Base-by-base conservation (phyloP, 2,329 filamentous ascomycete genomes). In the Westerdykella ornata region DNA sequence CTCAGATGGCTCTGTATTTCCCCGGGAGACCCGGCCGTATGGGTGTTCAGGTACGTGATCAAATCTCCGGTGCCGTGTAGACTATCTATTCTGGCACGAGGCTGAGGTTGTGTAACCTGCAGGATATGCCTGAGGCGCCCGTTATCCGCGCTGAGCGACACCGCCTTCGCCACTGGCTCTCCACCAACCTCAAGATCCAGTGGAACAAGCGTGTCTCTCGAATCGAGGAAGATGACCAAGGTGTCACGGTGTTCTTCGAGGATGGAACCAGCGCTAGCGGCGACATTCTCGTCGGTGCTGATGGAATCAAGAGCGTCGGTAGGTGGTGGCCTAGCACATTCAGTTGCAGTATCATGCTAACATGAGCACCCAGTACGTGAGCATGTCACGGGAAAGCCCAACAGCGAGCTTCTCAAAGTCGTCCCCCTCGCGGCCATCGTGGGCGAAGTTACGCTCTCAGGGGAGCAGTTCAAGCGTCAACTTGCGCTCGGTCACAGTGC, bases 241-340 rank as follows among this genome's bases (percentile, higher is more conserved):
- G 64, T 17, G 65, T 68, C 18, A 56, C 64, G 0, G 47, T 76
- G 0, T 68, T 57, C 1, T 60, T 76, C 0, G 65, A 68, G 12
- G 63, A 73, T 22, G 74, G 73, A 0, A 52, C 61, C 0, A 53
- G 47, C 2, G 49, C 69, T 7, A 46, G 58, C 3, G 73, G 69
- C 3, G 73, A 78, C 43, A 45, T 78, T 1, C 43, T 77, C 1
- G 44, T 77, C 4, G 74, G 72, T 4, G 73, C 73, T 0, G 74
- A 77, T 43, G 75, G 75, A 0, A 70, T 75, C 4, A 16, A 43
- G 8, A 45, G 42, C 14, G 34, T 34, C 20, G 34, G 42, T 44
- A 41, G 4, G 42, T 38, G 2, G 4, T 8, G n/a, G 18, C 30
- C 4, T 4, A 9, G 22, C 5, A 7, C 22, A 7, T 11, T 9